A percentile compares a stretch with the other conserved stretches of the same genome.
Evolutionary conservation across 768 basidiomycete genomes (phyloP).

Genomic region (Wakefieldia striispora): DNA sequence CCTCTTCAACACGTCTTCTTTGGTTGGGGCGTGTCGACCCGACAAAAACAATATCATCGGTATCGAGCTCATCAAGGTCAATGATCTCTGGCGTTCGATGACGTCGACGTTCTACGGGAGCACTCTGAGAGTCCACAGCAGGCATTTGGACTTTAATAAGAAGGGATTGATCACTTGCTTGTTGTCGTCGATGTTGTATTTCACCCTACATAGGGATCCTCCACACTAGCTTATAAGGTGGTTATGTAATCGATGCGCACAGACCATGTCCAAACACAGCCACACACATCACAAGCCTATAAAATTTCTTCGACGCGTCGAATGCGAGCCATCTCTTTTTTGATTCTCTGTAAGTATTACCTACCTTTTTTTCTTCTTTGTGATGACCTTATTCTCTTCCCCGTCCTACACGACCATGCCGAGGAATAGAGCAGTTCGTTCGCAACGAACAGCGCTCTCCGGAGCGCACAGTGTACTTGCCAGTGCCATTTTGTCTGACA

Average conservation of each 20-base stretch:
- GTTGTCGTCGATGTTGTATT: slow-evolving; percentile 23
- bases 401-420: slow-evolving; percentile 89
- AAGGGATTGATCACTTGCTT: background rate
- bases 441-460: slow-evolving; percentile 67
- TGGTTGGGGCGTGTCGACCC: slow-evolving; percentile 23
- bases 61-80: slow-evolving; percentile 43
- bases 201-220: background rate
- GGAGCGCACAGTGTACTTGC: slow-evolving; percentile 76
- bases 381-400: slow-evolving; percentile 88
- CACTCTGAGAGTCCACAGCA: slow-evolving; percentile 8
- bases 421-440: slow-evolving; percentile 79
- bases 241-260: slow-evolving; percentile 32
- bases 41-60: slow-evolving; percentile 30
- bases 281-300: slow-evolving; percentile 24
- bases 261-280: slow-evolving; percentile 30
- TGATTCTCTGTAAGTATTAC: slow-evolving; percentile 12
- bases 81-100: slow-evolving; percentile 35
- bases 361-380: slow-evolving; percentile 1
- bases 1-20: slow-evolving; percentile 26
- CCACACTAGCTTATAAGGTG: slow-evolving; percentile 5
- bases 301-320: slow-evolving; percentile 20
- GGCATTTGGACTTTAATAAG: slow-evolving; percentile 19
- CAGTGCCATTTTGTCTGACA: slow-evolving; percentile 86
- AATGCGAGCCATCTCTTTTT: background rate
- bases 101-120: slow-evolving; percentile 11